These are phyloP conservation scores for Amanita exitialis DNA, from an alignment of 768 basidiomycete species.

Conservation along the genomic window DNA sequence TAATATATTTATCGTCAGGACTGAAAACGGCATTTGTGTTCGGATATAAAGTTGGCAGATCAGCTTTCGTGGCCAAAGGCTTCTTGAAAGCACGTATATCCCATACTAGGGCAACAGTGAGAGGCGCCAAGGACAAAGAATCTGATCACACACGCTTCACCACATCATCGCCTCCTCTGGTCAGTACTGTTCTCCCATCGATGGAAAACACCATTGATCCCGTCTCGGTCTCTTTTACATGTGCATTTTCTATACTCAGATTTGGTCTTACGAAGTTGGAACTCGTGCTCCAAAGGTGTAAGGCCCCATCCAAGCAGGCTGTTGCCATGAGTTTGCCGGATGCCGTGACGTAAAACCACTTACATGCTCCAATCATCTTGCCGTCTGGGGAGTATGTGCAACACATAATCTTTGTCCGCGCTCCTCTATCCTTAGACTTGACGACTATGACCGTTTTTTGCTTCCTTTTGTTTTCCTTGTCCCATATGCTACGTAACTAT, in stretches of 20 bases:
- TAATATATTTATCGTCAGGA: conserved; percentile 82
- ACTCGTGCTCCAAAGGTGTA: conserved; percentile 88
- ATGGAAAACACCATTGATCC: conserved; percentile 84
- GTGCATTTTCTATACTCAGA: conserved; percentile 79
- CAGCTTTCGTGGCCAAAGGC: conserved; percentile 60
- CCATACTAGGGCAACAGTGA: conserved; percentile 60
- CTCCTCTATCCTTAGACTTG: conserved; percentile 91
- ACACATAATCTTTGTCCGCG: conserved; percentile 81
- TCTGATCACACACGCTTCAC: conserved; percentile 69
- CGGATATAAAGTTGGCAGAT: conserved; percentile 73
- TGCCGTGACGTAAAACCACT: conserved; percentile 10
- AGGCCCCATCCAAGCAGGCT: conserved; percentile 87
- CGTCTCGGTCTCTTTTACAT: conserved; percentile 76
- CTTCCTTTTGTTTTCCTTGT: conserved; percentile 84
- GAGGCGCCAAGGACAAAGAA: conserved; percentile 6
- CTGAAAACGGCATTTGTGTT: conserved; percentile 93
- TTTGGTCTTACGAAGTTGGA: conserved; percentile 93
- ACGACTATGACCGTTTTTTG: conserved; percentile 95
- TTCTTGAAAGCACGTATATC: conserved; percentile 87
- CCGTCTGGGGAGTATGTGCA: conserved; percentile 89
- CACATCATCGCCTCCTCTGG: conserved; percentile 90
- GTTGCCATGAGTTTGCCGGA: conserved; percentile 5
- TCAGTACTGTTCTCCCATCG: conserved; percentile 78
- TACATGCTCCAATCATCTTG: conserved; percentile 83
- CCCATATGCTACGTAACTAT: conserved; percentile 68